These are phyloP conservation scores for Lanmaoa pseudosensibilis DNA, from an alignment of 768 basidiomycete genomes.

Conservation along the genomic window DNA sequence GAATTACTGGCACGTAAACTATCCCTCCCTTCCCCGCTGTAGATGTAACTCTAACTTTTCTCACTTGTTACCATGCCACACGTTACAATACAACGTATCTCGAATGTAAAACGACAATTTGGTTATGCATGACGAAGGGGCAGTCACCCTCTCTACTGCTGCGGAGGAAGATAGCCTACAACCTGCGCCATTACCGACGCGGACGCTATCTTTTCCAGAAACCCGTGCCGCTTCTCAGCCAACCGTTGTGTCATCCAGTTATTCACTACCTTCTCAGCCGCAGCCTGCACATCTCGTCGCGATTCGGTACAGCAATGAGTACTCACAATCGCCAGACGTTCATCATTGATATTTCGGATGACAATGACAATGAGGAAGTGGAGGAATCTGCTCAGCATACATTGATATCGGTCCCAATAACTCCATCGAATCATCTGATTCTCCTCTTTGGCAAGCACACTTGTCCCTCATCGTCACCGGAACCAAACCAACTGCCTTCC, in stretches of 20 bases:
- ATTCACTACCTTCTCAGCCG: neutral
- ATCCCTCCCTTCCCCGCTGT: slow-evolving; percentile 22
- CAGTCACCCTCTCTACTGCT: neutral
- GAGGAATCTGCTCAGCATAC: slow-evolving; percentile 4
- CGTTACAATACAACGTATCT: neutral
- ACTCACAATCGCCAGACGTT: slow-evolving; percentile 25
- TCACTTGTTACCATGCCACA: slow-evolving; percentile 16
- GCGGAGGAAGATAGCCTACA: slow-evolving; percentile 3
- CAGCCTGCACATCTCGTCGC: slow-evolving; percentile 15
- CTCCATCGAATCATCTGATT: neutral
- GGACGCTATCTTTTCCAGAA: slow-evolving; percentile 11
- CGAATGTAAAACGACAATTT: slow-evolving; percentile 15
- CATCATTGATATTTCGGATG: slow-evolving; percentile 35
- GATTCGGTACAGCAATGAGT: slow-evolving; percentile 30
- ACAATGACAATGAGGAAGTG: slow-evolving; percentile 27
- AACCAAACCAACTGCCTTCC: neutral
- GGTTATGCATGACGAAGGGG: slow-evolving; percentile 5
- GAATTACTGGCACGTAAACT: slow-evolving; percentile 26
- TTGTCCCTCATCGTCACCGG: neutral
- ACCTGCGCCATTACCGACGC: neutral
- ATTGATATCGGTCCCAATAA: neutral
- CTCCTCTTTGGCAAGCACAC: neutral
- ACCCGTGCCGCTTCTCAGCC: neutral
- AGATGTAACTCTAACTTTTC: slow-evolving; percentile 32
- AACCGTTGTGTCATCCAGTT: neutral